phyloP scores from a whole-genome alignment of 129 eudicot species.

The Smallanthus sonchifolius region DNA sequence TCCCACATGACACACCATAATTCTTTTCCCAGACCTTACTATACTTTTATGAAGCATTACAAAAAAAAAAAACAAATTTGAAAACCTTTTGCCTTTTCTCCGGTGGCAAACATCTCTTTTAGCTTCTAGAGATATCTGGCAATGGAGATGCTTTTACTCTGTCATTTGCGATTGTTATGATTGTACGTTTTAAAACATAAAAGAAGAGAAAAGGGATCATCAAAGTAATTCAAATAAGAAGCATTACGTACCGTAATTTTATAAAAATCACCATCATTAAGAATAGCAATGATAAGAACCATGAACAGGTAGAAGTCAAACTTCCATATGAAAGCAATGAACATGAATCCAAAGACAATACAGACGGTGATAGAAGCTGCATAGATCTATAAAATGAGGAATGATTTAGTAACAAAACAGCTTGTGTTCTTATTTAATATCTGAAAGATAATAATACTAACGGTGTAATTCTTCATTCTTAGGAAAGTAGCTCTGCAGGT shows the following conservation, averaged over 20 bases:
- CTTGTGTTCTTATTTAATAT: too few species aligned
- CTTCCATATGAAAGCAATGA: neutral
- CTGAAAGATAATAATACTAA: neutral
- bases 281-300: constrained; percentile 1
- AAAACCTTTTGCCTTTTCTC: neutral
- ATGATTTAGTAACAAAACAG: neutral
- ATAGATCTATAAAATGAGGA: neutral
- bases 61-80: too few species aligned
- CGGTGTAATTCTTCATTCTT: constrained; percentile 5
- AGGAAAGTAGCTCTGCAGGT: constrained; percentile 2
- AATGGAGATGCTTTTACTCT: constrained; percentile 9
- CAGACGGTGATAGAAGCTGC: constrained; percentile 2
- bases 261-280: neutral
- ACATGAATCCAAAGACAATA: constrained; percentile 3
- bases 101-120: constrained; percentile 7
- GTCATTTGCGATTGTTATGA: constrained; percentile 8
- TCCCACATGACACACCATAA: too few species aligned
- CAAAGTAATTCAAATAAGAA: too few species aligned
- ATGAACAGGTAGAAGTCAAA: constrained; percentile 2
- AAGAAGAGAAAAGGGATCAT: too few species aligned
- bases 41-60: too few species aligned
- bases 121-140: neutral
- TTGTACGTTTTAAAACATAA: neutral
- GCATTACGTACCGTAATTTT: neutral
- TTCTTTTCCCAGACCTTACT: too few species aligned